These are phyloP conservation scores for Erodium trifolium DNA, from an alignment of 441 rosid species.

Conservation along the genomic window DNA sequence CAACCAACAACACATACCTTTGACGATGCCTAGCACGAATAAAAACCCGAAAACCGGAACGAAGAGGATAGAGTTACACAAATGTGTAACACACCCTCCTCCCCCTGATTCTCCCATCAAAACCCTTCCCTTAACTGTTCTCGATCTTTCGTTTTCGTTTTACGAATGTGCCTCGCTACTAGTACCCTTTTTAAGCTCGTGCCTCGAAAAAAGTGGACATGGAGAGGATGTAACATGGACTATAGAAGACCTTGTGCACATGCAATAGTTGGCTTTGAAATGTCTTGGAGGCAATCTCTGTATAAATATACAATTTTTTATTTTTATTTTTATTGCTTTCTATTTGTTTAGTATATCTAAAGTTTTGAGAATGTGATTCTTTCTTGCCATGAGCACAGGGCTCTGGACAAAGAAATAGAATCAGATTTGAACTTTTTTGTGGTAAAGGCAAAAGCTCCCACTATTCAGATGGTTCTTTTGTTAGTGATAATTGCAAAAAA, in stretches of 20 bases:
- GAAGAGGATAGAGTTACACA: background rate
- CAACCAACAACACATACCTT: background rate
- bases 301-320: background rate
- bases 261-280: background rate
- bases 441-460: background rate
- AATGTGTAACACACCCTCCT: background rate
- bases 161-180: background rate
- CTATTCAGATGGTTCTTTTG: background rate
- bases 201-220: background rate
- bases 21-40: background rate
- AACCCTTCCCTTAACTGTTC: background rate
- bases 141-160: too few relatives aligned
- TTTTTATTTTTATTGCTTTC: background rate
- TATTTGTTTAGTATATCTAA: background rate
- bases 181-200: background rate
- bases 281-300: background rate
- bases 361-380: background rate
- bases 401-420: background rate
- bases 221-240: background rate
- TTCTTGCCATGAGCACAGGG: background rate
- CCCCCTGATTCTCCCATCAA: background rate
- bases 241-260: background rate
- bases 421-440: background rate
- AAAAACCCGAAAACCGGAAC: background rate
- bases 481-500: too few relatives aligned